A percentile compares a stretch with the other conserved stretches of the same genome.
phyloP scores from a whole-genome alignment of 2,329 filamentous ascomycete species.

The Pseudocercospora fuligena region DNA sequence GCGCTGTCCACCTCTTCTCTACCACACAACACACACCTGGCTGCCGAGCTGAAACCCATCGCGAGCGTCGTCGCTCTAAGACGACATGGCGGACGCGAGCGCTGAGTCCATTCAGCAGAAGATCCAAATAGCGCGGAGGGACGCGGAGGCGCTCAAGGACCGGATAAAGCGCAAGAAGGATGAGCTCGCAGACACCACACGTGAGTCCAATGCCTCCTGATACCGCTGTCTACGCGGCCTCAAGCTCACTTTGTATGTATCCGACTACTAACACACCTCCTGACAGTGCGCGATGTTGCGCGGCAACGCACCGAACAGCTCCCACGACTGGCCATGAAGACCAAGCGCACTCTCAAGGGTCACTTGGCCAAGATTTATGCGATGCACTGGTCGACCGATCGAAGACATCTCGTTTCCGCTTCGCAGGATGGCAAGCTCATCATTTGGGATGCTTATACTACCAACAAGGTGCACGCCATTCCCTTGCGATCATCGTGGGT shows the following conservation, averaged over 20 bases:
- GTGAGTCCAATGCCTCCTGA: conserved; percentile 63
- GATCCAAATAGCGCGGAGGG: conserved; percentile 96
- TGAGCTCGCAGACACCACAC: conserved; percentile 95
- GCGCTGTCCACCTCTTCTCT: conserved; percentile 11
- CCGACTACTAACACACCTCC: conserved; percentile 25
- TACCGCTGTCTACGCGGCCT: neutral
- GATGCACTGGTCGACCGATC: conserved; percentile 99
- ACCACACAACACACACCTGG: conserved; percentile 12
- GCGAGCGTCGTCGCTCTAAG: conserved; percentile 28
- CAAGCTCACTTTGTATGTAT: neutral
- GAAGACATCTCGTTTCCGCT: conserved; percentile 93
- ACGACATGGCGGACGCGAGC: conserved; percentile 54
- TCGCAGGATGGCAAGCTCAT: conserved; percentile 99
- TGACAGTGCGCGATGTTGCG: conserved; percentile 84
- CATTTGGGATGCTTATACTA: conserved; percentile 99
- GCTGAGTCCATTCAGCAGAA: conserved; percentile 58
- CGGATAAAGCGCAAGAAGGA: conserved; percentile 91
- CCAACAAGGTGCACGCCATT: conserved; percentile 99
- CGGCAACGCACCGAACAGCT: conserved; percentile 90
- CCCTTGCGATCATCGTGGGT: conserved; percentile 98
- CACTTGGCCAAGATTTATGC: conserved; percentile 99
- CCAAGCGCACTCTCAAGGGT: conserved; percentile 93
- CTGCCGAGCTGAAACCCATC: conserved; percentile 12
- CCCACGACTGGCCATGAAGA: conserved; percentile 94
- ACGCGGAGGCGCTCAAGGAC: conserved; percentile 78